Conservation (phyloP, 1,284 basidiomycete species). For the Ustilago loliicola region DNA sequence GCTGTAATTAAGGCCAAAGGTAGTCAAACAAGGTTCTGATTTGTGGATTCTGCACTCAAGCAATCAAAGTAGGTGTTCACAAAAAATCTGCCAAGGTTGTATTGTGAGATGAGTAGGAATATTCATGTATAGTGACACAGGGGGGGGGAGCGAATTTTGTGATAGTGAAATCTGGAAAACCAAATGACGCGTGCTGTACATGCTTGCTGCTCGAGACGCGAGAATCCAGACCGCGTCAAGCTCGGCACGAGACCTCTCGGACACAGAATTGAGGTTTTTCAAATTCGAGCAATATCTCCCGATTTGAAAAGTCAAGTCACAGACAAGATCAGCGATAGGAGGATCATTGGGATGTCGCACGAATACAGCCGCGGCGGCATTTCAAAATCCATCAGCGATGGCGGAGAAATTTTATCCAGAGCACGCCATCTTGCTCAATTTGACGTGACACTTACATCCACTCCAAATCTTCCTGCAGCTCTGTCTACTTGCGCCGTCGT, state of each 20-base stretch:
- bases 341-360: slow-evolving; percentile 7
- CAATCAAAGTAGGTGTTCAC: too few relatives aligned
- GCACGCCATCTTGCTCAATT: slow-evolving; percentile 29
- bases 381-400: not conserved
- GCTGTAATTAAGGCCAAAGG: too few relatives aligned
- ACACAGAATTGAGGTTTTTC: not conserved
- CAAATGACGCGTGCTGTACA: too few relatives aligned
- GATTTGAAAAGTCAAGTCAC: too few relatives aligned
- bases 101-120: too few relatives aligned
- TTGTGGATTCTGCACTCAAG: too few relatives aligned
- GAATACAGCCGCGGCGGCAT: not conserved
- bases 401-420: slow-evolving; percentile 2
- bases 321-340: not conserved
- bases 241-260: slow-evolving; percentile 9
- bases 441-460: slow-evolving; percentile 39
- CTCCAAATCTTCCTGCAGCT: slow-evolving; percentile 12
- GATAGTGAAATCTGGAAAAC: too few relatives aligned
- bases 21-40: too few relatives aligned
- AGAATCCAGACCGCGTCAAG: slow-evolving; percentile 7
- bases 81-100: too few relatives aligned
- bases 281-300: not conserved
- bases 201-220: not conserved
- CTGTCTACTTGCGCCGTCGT: slow-evolving; percentile 13
- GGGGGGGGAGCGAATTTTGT: too few relatives aligned
- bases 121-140: too few relatives aligned